Evolutionary conservation across 306 rosid species (phyloP).

Genomic region (Gillenia trifoliata): DNA sequence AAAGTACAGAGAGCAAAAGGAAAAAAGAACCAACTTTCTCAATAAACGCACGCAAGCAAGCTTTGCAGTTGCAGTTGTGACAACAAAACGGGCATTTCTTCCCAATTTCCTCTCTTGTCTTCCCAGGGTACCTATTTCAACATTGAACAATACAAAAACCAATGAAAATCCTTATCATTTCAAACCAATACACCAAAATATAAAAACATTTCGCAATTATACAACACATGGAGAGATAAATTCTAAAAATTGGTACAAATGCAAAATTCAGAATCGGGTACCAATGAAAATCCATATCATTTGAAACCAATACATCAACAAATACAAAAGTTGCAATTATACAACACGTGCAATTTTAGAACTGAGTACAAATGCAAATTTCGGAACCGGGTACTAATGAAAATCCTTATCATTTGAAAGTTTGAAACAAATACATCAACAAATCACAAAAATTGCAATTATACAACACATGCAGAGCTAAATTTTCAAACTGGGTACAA

Average conservation of each 20-base stretch:
- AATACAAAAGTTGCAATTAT: too few species aligned
- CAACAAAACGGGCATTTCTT: slow-evolving; percentile 53
- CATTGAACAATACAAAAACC: neutral
- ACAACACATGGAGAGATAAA: neutral
- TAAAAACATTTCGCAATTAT: neutral
- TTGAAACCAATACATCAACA: too few species aligned
- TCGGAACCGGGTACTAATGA: too few species aligned
- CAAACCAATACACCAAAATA: neutral
- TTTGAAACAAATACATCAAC: too few species aligned
- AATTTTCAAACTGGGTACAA: neutral
- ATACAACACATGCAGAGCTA: neutral
- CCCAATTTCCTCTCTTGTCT: slow-evolving; percentile 40
- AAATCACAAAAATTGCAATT: too few species aligned
- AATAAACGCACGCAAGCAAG: slow-evolving; percentile 50
- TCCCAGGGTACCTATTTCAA: slow-evolving; percentile 60
- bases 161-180: neutral
- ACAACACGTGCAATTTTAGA: too few species aligned
- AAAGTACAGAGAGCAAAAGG: neutral
- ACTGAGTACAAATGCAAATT: neutral
- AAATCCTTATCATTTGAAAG: too few species aligned
- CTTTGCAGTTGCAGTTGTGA: slow-evolving; percentile 67
- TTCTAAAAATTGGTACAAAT: neutral
- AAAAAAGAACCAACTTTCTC: slow-evolving; percentile 24
- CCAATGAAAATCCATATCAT: too few species aligned
- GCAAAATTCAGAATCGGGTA: too few species aligned